phyloP scores from a whole-genome alignment of 306 rosid genomes.

The Rubus idaeus region DNA sequence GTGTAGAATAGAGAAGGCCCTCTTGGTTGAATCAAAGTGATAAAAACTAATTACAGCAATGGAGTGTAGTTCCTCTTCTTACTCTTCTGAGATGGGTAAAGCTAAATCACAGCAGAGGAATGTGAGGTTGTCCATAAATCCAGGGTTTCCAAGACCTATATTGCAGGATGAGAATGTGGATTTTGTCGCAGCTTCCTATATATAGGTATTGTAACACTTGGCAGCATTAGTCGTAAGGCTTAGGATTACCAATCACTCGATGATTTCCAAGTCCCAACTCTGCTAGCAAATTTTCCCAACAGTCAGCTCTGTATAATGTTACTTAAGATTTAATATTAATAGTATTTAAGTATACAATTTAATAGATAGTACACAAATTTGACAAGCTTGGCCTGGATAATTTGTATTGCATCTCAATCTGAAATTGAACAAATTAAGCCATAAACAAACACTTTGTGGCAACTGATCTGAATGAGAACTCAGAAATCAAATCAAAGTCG shows the following conservation, averaged over 20 bases:
- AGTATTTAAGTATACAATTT: background rate
- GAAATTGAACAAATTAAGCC: background rate
- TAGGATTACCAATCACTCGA: background rate
- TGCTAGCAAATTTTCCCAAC: background rate
- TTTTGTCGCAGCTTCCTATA: background rate
- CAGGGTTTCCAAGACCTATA: background rate
- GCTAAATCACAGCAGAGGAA: background rate
- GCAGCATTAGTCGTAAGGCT: background rate
- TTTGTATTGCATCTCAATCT: background rate
- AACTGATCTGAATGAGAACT: background rate
- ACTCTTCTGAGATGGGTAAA: background rate
- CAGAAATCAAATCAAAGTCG: background rate
- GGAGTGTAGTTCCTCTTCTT: background rate
- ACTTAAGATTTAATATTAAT: background rate
- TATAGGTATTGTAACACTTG: background rate
- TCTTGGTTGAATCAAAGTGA: background rate
- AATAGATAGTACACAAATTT: background rate
- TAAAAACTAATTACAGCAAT: background rate
- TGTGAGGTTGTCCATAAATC: background rate
- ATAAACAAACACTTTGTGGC: background rate
- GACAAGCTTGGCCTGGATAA: background rate
- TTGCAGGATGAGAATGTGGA: background rate
- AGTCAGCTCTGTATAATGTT: background rate
- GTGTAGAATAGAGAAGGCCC: background rate
- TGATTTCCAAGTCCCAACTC: background rate